These are phyloP conservation scores for Phytophthora hibernalis DNA, from an alignment of 352 stramenopile species.

Conservation along the genomic window DNA sequence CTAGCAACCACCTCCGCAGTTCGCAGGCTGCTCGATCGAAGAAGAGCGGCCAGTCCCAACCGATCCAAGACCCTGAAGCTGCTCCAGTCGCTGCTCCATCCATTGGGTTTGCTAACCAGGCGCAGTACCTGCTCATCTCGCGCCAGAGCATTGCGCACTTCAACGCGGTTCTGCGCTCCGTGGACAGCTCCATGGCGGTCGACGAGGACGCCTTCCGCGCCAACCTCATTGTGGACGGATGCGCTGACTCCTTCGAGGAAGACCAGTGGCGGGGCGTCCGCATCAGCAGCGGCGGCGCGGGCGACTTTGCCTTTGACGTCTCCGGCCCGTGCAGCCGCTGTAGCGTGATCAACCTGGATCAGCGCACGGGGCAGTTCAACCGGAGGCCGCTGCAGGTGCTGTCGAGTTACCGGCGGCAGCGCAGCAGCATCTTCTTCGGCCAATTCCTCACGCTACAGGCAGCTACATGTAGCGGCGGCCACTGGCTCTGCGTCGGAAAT, in stretches of 20 bases:
- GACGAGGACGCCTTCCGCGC: slow-evolving; percentile 76
- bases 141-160: slow-evolving; percentile 60
- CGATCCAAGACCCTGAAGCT: slow-evolving; percentile 4
- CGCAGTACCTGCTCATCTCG: slow-evolving; percentile 74
- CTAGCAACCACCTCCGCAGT: slow-evolving; percentile 47
- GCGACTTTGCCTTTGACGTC: slow-evolving; percentile 49
- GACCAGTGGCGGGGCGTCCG: slow-evolving; percentile 66
- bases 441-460: slow-evolving; percentile 64
- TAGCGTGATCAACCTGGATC: slow-evolving; percentile 88
- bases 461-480: slow-evolving; percentile 4
- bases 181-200: slow-evolving; percentile 41
- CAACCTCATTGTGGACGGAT: slow-evolving; percentile 77
- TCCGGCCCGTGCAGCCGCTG: slow-evolving; percentile 79
- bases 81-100: slow-evolving; percentile 18
- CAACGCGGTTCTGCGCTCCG: slow-evolving; percentile 48
- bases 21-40: slow-evolving; percentile 30
- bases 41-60: background rate
- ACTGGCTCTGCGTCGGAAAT: slow-evolving; percentile 53
- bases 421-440: slow-evolving; percentile 84
- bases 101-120: slow-evolving; percentile 82
- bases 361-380: slow-evolving; percentile 59
- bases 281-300: slow-evolving; percentile 30
- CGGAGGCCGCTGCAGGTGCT: slow-evolving; percentile 74
- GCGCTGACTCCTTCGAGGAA: slow-evolving; percentile 72
- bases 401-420: slow-evolving; percentile 74